These are phyloP conservation scores for Penstemon barbatus DNA, from an alignment of 257 asterid genomes.

Conservation along the genomic window DNA sequence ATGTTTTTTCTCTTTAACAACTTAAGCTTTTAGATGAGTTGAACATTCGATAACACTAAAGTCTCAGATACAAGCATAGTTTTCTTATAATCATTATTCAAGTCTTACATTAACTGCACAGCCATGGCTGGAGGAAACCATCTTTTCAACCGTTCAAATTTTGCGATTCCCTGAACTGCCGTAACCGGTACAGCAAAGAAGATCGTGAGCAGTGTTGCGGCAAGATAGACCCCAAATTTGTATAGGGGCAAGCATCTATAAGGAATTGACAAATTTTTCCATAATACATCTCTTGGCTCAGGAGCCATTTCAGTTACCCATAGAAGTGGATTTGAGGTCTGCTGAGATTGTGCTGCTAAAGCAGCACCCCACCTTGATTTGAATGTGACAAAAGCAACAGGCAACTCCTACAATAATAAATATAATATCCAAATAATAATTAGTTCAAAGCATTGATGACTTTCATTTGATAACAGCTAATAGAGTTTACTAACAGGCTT, in stretches of 20 bases:
- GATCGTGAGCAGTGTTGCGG: constrained; percentile 71
- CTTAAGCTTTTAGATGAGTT: too few relatives aligned
- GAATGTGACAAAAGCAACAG: constrained; percentile 92
- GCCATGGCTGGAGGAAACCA: constrained; percentile 99
- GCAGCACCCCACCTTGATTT: constrained; percentile 91
- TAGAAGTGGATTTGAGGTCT: constrained; percentile 66
- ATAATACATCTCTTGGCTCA: constrained; percentile 87
- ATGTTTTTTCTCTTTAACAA: background rate
- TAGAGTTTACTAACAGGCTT: background rate
- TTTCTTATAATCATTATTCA: background rate
- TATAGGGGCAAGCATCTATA: constrained; percentile 56
- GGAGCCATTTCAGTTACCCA: constrained; percentile 97
- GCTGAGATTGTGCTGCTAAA: constrained; percentile 96
- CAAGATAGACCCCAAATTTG: constrained; percentile 53
- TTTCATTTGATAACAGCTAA: background rate
- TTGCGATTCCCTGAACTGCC: constrained; percentile 90
- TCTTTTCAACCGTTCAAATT: constrained; percentile 63
- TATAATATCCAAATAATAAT: constrained; percentile 19
- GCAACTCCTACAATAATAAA: constrained; percentile 49
- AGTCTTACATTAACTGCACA: constrained; percentile 71
- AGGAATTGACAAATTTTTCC: constrained; percentile 72
- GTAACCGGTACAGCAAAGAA: constrained; percentile 94
- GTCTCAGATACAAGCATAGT: too few relatives aligned
- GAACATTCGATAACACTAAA: too few relatives aligned
- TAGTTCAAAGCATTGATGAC: background rate